A percentile compares a stretch with the other conserved stretches of the same genome.
phyloP scores from a whole-genome alignment of 441 rosid genomes.

The Rhodomyrtus psidioides region DNA sequence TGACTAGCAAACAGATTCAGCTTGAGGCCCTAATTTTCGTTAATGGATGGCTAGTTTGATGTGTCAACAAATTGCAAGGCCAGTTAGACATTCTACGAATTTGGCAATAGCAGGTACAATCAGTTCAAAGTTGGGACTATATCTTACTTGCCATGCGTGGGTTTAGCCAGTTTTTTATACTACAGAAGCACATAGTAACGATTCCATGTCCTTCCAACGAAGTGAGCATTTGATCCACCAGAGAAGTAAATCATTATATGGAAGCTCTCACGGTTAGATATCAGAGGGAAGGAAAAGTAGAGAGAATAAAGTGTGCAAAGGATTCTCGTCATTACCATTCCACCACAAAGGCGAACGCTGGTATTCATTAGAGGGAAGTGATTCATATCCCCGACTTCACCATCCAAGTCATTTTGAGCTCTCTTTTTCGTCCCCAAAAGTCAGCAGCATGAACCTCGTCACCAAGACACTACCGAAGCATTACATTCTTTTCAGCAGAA shows the following conservation, averaged over 20 bases:
- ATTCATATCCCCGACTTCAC: not conserved
- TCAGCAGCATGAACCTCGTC: not conserved
- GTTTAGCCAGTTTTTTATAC: not conserved
- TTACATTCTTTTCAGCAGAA: not conserved
- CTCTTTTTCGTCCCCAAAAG: not conserved
- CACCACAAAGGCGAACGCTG: not conserved
- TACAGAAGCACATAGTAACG: not conserved
- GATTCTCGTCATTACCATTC: not conserved
- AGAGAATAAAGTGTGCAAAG: not conserved
- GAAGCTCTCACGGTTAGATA: not conserved
- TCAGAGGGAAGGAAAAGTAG: not conserved
- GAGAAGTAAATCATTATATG: not conserved
- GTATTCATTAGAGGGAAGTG: not conserved
- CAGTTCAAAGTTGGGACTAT: not conserved
- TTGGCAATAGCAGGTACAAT: not conserved
- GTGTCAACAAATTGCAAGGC: not conserved
- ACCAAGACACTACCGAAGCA: not conserved
- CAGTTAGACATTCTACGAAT: not conserved
- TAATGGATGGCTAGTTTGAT: not conserved
- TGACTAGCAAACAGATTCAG: not conserved
- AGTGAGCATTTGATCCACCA: not conserved
- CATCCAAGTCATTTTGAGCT: not conserved
- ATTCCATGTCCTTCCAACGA: not conserved
- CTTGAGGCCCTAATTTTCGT: not conserved
- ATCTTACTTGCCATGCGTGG: not conserved